Base-by-base conservation (phyloP, 192 early-diverging fungal genomes). In the Fimicolochytrium jonesii region DNA sequence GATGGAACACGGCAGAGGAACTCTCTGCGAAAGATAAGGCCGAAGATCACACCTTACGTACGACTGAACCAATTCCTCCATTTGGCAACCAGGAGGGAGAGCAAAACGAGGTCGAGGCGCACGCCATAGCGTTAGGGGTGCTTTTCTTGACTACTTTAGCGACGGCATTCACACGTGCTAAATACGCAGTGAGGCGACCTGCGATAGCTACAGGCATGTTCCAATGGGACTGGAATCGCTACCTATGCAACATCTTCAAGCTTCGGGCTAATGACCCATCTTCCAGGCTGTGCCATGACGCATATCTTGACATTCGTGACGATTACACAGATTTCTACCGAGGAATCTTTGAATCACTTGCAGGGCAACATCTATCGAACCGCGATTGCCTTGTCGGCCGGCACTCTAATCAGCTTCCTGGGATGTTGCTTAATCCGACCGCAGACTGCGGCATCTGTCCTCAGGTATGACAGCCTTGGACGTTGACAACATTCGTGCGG, bases 121-220 rank as follows among this genome's bases (percentile, higher is more conserved):
- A 64, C 31, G 30, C 44, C 7, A 54, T 64, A 30, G 62, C 62
- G 4, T 20, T 64, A 30, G 28, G n/a, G 6, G 37, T 36, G 5
- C 53, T 55, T 2, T 55, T 58, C 30, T 2, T 43, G 25, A 28
- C 35, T 6, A 78, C 76, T 56, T 83, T 76, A 64, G 29, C 64
- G 1, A 34, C 80, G 59, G 78, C 78, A 32, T 80, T 80, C 41
- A 74, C 78, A 58, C 77, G 79, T 59, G 81, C 81, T 25, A 80
- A 80, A 44, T 64, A 28, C 20, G 35, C 23, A n/a, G 61, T 64
- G 10, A 42, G 47, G 17, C 54, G 78, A 9, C 70, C 74, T 6
- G 76, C 81, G 34, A 72, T 83, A 20, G 63, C 51, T 29, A 80
- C 78, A 22, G 81, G 74, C 18, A 71, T 72, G 33, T 63, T 71